These are phyloP conservation scores for Tothia fuscella DNA, from an alignment of 2,329 filamentous ascomycete genomes.

Conservation along the genomic window DNA sequence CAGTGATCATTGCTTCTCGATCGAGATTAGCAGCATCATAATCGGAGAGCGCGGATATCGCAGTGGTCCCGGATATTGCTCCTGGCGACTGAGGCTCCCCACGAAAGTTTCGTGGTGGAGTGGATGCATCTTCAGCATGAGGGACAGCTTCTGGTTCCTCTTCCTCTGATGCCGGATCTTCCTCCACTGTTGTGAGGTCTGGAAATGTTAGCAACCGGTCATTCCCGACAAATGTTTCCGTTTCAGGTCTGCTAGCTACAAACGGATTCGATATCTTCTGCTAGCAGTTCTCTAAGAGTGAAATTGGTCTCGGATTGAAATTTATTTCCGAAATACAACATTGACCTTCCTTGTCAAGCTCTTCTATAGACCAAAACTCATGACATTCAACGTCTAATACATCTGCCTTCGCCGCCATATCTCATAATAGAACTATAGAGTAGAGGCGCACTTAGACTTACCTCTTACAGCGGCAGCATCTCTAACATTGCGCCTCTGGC, in stretches of 20 bases:
- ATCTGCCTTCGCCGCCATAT: too few relatives aligned
- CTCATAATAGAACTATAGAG: too few relatives aligned
- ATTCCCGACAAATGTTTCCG: neutral
- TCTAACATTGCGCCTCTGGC: too few relatives aligned
- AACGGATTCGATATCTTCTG: neutral
- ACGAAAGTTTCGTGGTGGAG: neutral
- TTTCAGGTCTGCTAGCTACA: neutral
- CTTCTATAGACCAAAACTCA: too few relatives aligned
- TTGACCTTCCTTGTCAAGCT: too few relatives aligned
- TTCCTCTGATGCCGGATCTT: neutral
- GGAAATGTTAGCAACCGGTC: neutral
- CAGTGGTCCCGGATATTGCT: constrained; percentile 8
- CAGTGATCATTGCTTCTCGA: neutral
- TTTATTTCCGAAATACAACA: too few relatives aligned
- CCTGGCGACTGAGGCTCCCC: neutral
- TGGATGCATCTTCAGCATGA: neutral
- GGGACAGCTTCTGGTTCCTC: neutral
- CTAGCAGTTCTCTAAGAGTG: too few relatives aligned
- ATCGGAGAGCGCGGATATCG: neutral
- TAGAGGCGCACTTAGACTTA: too few relatives aligned
- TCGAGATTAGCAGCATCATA: constrained; percentile 1
- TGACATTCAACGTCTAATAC: too few relatives aligned
- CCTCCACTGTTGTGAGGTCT: constrained; percentile 6
- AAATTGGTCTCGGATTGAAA: too few relatives aligned
- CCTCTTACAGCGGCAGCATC: too few relatives aligned